These are phyloP conservation scores for Picochlorum sp. DNA, from an alignment of 139 green algal species.

Conservation along the genomic window DNA sequence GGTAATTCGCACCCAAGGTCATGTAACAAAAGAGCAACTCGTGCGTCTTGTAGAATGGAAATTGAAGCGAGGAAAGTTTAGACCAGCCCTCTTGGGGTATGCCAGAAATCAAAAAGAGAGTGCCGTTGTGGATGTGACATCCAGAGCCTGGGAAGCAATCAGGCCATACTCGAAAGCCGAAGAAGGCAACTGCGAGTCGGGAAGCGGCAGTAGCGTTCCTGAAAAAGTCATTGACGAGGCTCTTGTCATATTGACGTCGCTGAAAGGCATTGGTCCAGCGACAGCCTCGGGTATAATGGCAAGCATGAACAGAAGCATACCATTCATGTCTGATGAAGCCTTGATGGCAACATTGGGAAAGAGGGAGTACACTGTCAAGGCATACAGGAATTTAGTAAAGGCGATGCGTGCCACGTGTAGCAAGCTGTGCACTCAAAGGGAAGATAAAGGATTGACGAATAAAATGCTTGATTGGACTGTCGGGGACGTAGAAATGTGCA, in stretches of 20 bases:
- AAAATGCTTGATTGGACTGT: neutral
- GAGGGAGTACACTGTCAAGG: constrained; percentile 30
- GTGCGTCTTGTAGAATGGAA: constrained; percentile 58
- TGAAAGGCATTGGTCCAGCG: constrained; percentile 56
- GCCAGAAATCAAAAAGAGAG: constrained; percentile 15
- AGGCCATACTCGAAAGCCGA: no score
- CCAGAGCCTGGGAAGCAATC: no score
- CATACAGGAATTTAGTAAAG: constrained; percentile 12
- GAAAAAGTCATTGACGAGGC: constrained; percentile 8
- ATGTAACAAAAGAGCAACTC: neutral
- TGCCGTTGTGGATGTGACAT: constrained; percentile 6
- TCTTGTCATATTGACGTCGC: constrained; percentile 23
- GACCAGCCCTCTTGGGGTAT: constrained; percentile 42
- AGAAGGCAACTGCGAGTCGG: constrained; percentile 6
- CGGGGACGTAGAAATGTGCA: constrained; percentile 7
- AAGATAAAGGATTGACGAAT: no score
- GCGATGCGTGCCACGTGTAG: constrained; percentile 4
- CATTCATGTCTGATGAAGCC: constrained; percentile 55
- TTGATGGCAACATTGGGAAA: constrained; percentile 15
- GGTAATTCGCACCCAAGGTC: neutral
- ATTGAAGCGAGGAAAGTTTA: constrained; percentile 43
- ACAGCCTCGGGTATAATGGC: constrained; percentile 47
- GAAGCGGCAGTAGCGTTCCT: neutral
- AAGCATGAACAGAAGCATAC: constrained; percentile 8
- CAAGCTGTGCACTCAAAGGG: no score